Base-by-base conservation (phyloP, 257 asterid genomes). In the Cruciata laevipes region DNA sequence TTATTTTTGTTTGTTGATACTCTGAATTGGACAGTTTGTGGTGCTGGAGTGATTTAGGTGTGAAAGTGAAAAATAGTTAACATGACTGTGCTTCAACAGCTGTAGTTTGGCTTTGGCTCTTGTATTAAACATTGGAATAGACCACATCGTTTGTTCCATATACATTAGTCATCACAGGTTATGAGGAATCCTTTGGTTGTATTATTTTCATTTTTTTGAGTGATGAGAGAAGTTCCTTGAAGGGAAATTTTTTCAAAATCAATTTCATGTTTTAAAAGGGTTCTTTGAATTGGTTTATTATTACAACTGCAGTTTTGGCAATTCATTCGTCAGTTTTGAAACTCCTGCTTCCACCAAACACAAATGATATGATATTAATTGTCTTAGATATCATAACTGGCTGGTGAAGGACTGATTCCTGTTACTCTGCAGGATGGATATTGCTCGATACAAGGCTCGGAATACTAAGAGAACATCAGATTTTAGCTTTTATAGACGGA, bases 401-500 rank as follows among this genome's bases (percentile, higher is more conserved):
- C 13, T 66, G 44, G 6, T 66, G 24, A 42, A 9, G 37, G 62
- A 37, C 9, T 47, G 21, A 32, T 70, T 24, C 20, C 55, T 42
- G 35, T 40, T 62, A 76, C 11, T 72, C 47, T 94, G 84, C 90
- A 94, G 99, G 77, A 86, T 88, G 96, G 95, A 94, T 87, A 81
- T 94, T 76, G 95, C 99, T 49, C 96, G 92, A 10, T 94, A 90
- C 86, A 94, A 88, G 82, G 89, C 77, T 77, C 75, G 62, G 67
- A 82, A 78, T 78, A 69, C 90, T 65, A 78, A 78, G 68, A 88
- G 87, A 75, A 51, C 9, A 32, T 78, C 86, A 7, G 83, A 62
- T 68, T 64, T 56, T 67, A 71, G 74, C 16, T 65, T 75, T 67
- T 79, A 76, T 64, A 74, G 53, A 61, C 52, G 66, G 74, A 77